phyloP scores from a whole-genome alignment of 2,329 filamentous ascomycete species.

The Paracoccidioides lutzii region DNA sequence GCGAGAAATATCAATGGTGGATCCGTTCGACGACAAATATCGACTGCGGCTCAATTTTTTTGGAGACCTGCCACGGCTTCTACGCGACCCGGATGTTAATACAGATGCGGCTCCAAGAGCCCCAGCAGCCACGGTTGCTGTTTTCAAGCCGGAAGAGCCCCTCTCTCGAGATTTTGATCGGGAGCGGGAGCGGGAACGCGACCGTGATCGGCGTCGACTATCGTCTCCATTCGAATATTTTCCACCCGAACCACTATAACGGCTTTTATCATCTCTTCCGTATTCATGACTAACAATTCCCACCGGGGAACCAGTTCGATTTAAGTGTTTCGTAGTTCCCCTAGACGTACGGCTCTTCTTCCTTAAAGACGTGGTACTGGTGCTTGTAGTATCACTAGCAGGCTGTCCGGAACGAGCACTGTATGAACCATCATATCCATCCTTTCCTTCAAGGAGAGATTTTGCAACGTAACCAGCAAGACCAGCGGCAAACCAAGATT shows the following conservation, averaged over 20 bases:
- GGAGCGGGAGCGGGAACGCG: constrained; percentile 21
- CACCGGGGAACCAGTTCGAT: constrained; percentile 20
- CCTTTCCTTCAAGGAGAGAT: constrained; percentile 33
- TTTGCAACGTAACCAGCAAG: constrained; percentile 44
- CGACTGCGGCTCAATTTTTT: constrained; percentile 16
- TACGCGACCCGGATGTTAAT: constrained; percentile 16
- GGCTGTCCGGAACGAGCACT: constrained; percentile 43
- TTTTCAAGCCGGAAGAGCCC: constrained; percentile 2
- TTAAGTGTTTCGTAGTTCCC: constrained; percentile 24
- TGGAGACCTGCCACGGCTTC: constrained; percentile 26
- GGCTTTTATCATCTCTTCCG: not conserved
- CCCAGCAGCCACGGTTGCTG: constrained; percentile 28
- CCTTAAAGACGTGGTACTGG: constrained; percentile 17
- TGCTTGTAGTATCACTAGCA: constrained; percentile 19
- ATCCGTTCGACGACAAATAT: constrained; percentile 42
- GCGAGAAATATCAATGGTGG: constrained; percentile 54
- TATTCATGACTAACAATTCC: constrained; percentile 9
- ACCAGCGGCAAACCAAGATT: constrained; percentile 41
- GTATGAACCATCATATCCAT: constrained; percentile 49
- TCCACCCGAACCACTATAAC: constrained; percentile 1
- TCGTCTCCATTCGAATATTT: not conserved
- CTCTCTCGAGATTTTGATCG: constrained; percentile 11
- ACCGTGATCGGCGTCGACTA: constrained; percentile 26
- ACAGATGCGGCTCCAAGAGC: constrained; percentile 20
- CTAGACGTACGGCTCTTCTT: constrained; percentile 33